Evolutionary conservation across 2,329 filamentous ascomycete genomes (phyloP).

Genomic region (Epichloe glyceriae): DNA sequence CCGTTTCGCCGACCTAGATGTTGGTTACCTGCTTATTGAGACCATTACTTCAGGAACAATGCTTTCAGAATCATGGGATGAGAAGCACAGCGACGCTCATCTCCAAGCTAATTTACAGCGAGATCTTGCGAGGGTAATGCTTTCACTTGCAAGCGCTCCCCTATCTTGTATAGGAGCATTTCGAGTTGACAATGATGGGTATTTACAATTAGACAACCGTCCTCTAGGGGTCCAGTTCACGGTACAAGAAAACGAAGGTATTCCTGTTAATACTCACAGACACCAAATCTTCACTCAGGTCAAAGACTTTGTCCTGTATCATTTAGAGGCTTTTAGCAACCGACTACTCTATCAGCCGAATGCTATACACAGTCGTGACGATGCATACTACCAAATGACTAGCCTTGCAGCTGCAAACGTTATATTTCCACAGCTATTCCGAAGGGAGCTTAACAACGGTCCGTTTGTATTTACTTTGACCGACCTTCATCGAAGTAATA

Average conservation of each 20-base stretch:
- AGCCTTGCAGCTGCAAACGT: neutral
- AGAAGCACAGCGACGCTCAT: neutral
- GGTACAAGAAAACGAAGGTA: neutral
- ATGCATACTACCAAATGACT: neutral
- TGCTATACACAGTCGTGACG: neutral
- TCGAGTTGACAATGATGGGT: slow-evolving; percentile 16
- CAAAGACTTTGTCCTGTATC: neutral
- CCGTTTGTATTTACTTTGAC: slow-evolving; percentile 18
- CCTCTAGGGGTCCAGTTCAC: neutral
- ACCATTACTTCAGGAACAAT: slow-evolving; percentile 3
- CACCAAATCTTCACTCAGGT: neutral
- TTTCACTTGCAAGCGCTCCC: slow-evolving; percentile 17
- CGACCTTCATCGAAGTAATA: slow-evolving; percentile 20
- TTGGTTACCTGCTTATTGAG: slow-evolving; percentile 12
- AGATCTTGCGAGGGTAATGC: slow-evolving; percentile 16
- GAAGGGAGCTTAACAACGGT: slow-evolving; percentile 12
- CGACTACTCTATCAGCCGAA: neutral
- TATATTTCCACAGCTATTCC: slow-evolving; percentile 8
- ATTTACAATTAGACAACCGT: slow-evolving; percentile 16
- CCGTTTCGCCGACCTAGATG: slow-evolving; percentile 6
- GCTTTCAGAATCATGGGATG: neutral
- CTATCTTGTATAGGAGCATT: slow-evolving; percentile 17
- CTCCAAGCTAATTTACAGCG: slow-evolving; percentile 16
- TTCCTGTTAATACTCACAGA: neutral
- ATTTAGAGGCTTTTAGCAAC: neutral